Conservation (phyloP, 352 stramenopile species). For the Detonula confervacea region DNA sequence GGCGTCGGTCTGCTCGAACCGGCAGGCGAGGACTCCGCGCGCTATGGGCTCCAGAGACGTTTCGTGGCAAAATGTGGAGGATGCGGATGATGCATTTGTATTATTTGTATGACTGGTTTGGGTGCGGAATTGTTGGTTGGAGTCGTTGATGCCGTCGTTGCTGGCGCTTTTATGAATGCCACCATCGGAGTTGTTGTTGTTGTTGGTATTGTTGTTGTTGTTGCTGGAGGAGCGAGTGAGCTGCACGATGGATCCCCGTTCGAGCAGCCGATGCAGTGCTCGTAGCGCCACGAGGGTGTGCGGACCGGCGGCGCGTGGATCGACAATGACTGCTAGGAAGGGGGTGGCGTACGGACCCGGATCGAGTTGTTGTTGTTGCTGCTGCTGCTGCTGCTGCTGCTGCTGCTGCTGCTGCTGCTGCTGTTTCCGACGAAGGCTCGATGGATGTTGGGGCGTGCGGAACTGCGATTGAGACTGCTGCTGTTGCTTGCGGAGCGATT, state of each 20-base stretch:
- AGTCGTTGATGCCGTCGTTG: conserved; percentile 1
- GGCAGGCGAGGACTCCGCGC: conserved; percentile 72
- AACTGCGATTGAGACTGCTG: conserved; percentile 1
- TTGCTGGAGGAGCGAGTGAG: too few species aligned
- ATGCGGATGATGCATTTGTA: too few species aligned
- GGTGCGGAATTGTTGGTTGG: conserved; percentile 2
- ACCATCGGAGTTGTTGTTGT: too few species aligned
- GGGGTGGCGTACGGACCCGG: conserved; percentile 66
- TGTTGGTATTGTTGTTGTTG: too few species aligned
- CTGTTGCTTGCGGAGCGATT: background rate
- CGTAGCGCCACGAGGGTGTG: conserved; percentile 79
- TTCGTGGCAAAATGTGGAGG: too few species aligned
- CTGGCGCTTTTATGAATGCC: background rate
- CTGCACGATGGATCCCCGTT: conserved; percentile 53
- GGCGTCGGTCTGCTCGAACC: conserved; percentile 85
- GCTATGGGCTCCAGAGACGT: conserved; percentile 57
- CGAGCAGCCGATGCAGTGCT: conserved; percentile 72
- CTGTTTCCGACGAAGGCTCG: too few species aligned
- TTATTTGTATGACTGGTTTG: too few species aligned
- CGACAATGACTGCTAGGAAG: conserved; percentile 79
- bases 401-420: conserved; percentile 10
- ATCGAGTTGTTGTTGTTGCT: conserved; percentile 9
- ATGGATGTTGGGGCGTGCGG: background rate
- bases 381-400: conserved; percentile 14
- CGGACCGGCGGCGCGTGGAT: conserved; percentile 78